Conservation (phyloP, 345 rosid genomes). For the Citrus cavaleriei region DNA sequence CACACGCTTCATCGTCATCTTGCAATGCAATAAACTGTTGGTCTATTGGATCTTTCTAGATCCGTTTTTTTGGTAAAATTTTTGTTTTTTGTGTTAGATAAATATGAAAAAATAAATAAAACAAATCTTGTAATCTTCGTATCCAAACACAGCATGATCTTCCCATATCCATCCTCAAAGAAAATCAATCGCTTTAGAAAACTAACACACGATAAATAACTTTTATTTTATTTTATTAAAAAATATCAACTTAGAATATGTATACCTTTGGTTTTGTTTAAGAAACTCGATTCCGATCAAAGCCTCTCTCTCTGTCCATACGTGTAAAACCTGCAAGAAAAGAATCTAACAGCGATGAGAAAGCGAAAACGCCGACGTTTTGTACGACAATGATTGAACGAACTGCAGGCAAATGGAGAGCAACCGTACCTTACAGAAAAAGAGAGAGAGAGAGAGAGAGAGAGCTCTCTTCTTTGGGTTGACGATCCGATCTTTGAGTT, state of each 20-base stretch:
- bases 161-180: background rate
- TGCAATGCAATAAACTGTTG: conserved; percentile 18
- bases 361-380: conserved; percentile 1
- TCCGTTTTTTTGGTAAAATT: background rate
- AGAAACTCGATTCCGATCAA: conserved; percentile 7
- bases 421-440: background rate
- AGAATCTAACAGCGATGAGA: background rate
- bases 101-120: background rate
- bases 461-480: conserved; percentile 13
- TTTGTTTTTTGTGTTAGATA: background rate
- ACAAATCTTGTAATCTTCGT: background rate
- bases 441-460: background rate
- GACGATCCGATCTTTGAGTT: conserved; percentile 32
- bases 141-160: conserved; percentile 3
- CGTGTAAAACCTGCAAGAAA: background rate
- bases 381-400: background rate
- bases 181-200: too few relatives aligned
- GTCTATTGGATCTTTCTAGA: conserved; percentile 5
- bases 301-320: conserved; percentile 9
- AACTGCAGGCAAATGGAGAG: background rate
- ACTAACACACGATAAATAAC: too few relatives aligned
- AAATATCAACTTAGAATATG: too few relatives aligned
- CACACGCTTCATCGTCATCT: conserved; percentile 5
- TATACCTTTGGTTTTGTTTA: background rate
- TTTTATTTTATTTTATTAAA: too few relatives aligned